Percentiles rank a stretch among this genome's conserved stretches.
phyloP scores from a whole-genome alignment of 2,329 filamentous ascomycete genomes.

The Sarocladium strictum region DNA sequence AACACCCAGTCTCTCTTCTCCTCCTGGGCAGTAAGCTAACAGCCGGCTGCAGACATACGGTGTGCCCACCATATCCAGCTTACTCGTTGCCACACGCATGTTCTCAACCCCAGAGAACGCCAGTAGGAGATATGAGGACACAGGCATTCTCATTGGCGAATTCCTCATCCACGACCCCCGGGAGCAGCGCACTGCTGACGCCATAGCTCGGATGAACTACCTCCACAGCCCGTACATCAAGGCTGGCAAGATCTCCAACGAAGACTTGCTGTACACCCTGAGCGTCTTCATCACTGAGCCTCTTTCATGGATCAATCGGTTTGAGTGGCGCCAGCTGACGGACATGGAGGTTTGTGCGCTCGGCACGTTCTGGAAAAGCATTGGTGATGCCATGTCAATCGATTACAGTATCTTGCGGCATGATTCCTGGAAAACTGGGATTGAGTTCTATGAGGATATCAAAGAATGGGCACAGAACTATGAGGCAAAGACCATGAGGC shows the following conservation, averaged over 20 bases:
- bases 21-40: not conserved
- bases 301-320: conserved; percentile 53
- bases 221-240: conserved; percentile 31
- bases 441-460: conserved; percentile 46
- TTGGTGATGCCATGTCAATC: conserved; percentile 67
- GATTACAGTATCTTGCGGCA: conserved; percentile 32
- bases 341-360: conserved; percentile 64
- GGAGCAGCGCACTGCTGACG: conserved; percentile 12
- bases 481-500: conserved; percentile 54
- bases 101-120: conserved; percentile 24
- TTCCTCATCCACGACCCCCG: not conserved
- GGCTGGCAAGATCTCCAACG: conserved; percentile 28
- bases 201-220: conserved; percentile 34
- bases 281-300: conserved; percentile 62
- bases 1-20: conserved; percentile 14
- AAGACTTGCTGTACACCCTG: conserved; percentile 33
- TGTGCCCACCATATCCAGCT: conserved; percentile 29
- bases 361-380: conserved; percentile 63
- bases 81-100: conserved; percentile 30
- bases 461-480: conserved; percentile 46
- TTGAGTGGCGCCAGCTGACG: conserved; percentile 65
- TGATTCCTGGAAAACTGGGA: conserved; percentile 39
- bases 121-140: conserved; percentile 37
- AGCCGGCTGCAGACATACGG: conserved; percentile 29
- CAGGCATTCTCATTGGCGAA: conserved; percentile 30